Evolutionary conservation across 2,329 filamentous ascomycete species (phyloP).

Genomic region (Colletotrichum lupini): DNA sequence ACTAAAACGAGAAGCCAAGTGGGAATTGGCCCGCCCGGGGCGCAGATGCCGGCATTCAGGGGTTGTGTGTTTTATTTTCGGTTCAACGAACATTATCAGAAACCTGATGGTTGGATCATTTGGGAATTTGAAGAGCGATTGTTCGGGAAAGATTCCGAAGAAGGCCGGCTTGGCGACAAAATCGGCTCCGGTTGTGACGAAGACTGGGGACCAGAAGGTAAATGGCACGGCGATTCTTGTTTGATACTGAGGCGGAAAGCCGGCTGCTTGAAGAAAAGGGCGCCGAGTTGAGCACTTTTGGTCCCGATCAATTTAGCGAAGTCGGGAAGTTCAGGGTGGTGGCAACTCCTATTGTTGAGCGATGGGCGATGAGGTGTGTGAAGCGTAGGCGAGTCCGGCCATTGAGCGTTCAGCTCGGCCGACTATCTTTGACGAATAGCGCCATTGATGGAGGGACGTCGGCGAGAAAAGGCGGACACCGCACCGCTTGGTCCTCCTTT

Average conservation of each 20-base stretch:
- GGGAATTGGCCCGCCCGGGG: conserved; percentile 31
- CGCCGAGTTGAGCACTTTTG: not conserved
- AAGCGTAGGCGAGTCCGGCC: conserved; percentile 12
- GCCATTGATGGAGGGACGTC: conserved; percentile 2
- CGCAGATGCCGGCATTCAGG: conserved; percentile 33
- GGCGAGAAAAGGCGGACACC: conserved; percentile 15
- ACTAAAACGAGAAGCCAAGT: conserved; percentile 24
- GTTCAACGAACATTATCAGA: conserved; percentile 28
- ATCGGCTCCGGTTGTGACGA: not conserved
- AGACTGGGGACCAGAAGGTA: not conserved
- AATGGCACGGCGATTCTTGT: not conserved
- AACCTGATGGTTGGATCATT: conserved; percentile 21
- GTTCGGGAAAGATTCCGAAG: conserved; percentile 28
- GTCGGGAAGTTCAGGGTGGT: conserved; percentile 30
- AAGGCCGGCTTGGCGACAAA: conserved; percentile 9
- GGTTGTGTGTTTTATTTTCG: conserved; percentile 6
- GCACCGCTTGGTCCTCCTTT: conserved; percentile 3
- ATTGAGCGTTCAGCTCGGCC: conserved; percentile 15
- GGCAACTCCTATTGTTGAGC: conserved; percentile 18
- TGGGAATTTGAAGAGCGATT: conserved; percentile 3
- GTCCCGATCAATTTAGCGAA: conserved; percentile 25
- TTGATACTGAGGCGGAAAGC: not conserved
- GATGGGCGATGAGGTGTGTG: conserved; percentile 1
- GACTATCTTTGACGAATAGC: conserved; percentile 1
- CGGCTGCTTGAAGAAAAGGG: not conserved